phyloP scores from a whole-genome alignment of 2,329 filamentous ascomycete species.

The Colletotrichum melonis region DNA sequence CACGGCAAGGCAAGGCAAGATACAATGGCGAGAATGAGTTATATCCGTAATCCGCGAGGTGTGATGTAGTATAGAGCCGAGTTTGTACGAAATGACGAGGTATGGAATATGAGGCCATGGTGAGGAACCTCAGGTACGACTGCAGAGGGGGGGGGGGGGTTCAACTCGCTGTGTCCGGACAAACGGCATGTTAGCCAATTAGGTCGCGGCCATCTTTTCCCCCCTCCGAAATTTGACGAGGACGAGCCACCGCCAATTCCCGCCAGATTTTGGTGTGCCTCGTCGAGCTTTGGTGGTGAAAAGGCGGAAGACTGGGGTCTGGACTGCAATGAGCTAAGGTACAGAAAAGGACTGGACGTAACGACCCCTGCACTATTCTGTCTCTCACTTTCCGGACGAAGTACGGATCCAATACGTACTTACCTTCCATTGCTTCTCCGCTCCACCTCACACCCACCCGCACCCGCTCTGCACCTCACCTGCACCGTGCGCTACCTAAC shows the following conservation, averaged over 20 bases:
- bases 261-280: conserved; percentile 11
- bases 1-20: not conserved
- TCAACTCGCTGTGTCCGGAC: not conserved
- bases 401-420: not conserved
- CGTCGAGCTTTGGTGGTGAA: conserved; percentile 25
- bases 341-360: not conserved
- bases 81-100: no score
- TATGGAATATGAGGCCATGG: not conserved
- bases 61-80: not conserved
- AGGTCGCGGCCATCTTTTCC: not conserved
- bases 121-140: not conserved
- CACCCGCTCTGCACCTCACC: not conserved
- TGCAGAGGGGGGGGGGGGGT: not conserved
- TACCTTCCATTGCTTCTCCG: not conserved
- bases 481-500: no score
- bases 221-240: not conserved
- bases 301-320: conserved; percentile 21
- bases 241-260: conserved; percentile 16
- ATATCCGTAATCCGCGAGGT: no score
- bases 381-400: not conserved
- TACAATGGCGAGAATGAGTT: no score
- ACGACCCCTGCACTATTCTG: not conserved
- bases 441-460: not conserved
- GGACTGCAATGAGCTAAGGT: not conserved
- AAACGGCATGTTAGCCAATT: not conserved